A percentile compares a stretch with the other conserved stretches of the same genome.
Conservation (phyloP, 169 alveolate species). For the Plasmodium yoelii region DNA sequence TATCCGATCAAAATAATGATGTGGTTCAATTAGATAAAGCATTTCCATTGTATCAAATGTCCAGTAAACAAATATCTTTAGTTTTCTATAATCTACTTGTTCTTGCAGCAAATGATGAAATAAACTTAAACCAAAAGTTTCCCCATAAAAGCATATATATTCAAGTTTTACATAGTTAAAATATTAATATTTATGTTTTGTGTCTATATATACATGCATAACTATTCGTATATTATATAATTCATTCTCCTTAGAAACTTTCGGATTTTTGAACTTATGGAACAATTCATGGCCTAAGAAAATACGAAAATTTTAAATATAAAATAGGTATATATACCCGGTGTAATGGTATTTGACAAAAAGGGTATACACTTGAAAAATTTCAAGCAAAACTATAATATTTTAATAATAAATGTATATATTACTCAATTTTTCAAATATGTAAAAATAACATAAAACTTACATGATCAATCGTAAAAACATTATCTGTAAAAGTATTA, state of each 20-base stretch:
- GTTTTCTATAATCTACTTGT: constrained; percentile 69
- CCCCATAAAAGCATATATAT: constrained; percentile 52
- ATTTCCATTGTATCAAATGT: constrained; percentile 41
- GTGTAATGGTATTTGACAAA: neutral
- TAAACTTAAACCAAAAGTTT: constrained; percentile 46
- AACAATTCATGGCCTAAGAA: constrained; percentile 19
- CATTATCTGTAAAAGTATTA: constrained; percentile 15
- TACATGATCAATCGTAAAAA: constrained; percentile 39
- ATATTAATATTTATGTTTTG: constrained; percentile 13
- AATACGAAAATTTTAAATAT: constrained; percentile 14
- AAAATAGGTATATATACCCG: neutral
- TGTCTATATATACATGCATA: neutral
- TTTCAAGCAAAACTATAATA: neutral
- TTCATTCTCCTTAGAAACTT: constrained; percentile 16
- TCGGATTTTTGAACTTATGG: constrained; percentile 21
- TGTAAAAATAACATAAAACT: constrained; percentile 8
- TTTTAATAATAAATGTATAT: neutral
- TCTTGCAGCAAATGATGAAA: constrained; percentile 67
- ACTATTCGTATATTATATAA: constrained; percentile 17
- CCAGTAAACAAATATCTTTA: constrained; percentile 36
- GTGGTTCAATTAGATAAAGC: constrained; percentile 34
- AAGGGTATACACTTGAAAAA: neutral
- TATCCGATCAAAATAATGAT: constrained; percentile 14
- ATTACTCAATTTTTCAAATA: neutral
- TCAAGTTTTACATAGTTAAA: constrained; percentile 20